Evolutionary conservation across 805 yeast species (phyloP), one percentile per base, ranked within the genome.

Genomic region (Ogataea haglerorum): DNA sequence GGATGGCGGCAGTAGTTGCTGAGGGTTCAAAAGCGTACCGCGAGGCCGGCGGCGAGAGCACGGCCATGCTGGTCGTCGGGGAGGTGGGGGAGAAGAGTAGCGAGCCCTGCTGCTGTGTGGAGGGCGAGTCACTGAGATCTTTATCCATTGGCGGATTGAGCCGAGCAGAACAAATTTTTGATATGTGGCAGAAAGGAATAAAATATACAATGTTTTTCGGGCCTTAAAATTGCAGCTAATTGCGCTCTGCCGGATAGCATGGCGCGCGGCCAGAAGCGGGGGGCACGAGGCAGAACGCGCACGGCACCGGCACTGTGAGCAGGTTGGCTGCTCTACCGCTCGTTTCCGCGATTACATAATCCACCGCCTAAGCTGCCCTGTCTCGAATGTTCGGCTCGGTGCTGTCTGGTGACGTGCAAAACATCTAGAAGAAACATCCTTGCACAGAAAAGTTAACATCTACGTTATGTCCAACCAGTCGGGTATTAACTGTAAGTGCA

Each of bases 381-480:
- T 24, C 27, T 24, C 27, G 27, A 24, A 24, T n/a, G 14, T 24
- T 24, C 27, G 27, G 27, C 13, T 14, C 6, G 21, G 9, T 19
- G 21, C 21, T 19, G 21, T 19, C 27, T 12, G 27, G 27, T 24
- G 27, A 24, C 27, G 13, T 24, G 6, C 13, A 6, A 10, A 4
- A 12, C 8, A 15, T 21, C 6, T n/a, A 4, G 18, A 17, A 17
- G 6, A 30, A 8, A 36, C 39, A 36, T 23, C 39, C 34, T 30
- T 36, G 22, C 39, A 36, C 39, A 12, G 38, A 34, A 16, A 9
- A 6, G 19, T 33, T 15, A 25, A 17, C 2, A 23, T 15, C 15
- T 22, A 28, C n/a, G 24, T 8, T 17, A 81, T 82, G 88, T 80
- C 88, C 2, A 75, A 68, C 44, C 85, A 78, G 56, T 78, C 85